These are phyloP conservation scores for Globisporangium iwayamae DNA, from an alignment of 352 stramenopile genomes.

Conservation along the genomic window DNA sequence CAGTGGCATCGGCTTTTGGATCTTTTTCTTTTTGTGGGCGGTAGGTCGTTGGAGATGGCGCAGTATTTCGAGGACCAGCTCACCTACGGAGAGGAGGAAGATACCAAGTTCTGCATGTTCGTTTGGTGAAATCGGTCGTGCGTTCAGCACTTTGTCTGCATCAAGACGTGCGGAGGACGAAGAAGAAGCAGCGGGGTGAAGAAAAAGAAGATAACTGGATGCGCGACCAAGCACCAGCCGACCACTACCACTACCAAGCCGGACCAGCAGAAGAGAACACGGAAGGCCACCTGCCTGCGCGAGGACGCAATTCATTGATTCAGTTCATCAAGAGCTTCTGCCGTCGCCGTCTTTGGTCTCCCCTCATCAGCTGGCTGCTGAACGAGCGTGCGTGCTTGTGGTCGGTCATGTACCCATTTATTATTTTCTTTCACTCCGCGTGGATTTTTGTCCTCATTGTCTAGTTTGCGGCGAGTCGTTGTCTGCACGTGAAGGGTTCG, in stretches of 20 bases:
- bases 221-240: conserved; percentile 2
- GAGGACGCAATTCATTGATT: neutral
- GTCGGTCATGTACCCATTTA: conserved; percentile 10
- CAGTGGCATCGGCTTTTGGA: conserved; percentile 13
- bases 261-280: conserved; percentile 8
- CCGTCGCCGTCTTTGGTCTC: conserved; percentile 2
- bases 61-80: conserved; percentile 13
- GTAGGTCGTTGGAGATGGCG: conserved; percentile 22
- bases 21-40: conserved; percentile 4
- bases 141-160: conserved; percentile 14
- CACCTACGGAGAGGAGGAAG: conserved; percentile 1
- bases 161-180: neutral
- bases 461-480: neutral
- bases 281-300: neutral
- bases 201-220: conserved; percentile 7
- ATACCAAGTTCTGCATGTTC: conserved; percentile 10
- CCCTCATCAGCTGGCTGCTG: neutral
- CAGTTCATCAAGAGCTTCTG: conserved; percentile 4
- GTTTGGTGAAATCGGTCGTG: conserved; percentile 11
- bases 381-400: neutral
- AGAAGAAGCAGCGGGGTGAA: neutral
- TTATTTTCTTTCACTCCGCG: conserved; percentile 7
- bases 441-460: conserved; percentile 11
- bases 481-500: neutral
- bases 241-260: neutral